phyloP scores from a whole-genome alignment of 2,329 filamentous ascomycete species.

The Graphilbum ipis-grandicollis region DNA sequence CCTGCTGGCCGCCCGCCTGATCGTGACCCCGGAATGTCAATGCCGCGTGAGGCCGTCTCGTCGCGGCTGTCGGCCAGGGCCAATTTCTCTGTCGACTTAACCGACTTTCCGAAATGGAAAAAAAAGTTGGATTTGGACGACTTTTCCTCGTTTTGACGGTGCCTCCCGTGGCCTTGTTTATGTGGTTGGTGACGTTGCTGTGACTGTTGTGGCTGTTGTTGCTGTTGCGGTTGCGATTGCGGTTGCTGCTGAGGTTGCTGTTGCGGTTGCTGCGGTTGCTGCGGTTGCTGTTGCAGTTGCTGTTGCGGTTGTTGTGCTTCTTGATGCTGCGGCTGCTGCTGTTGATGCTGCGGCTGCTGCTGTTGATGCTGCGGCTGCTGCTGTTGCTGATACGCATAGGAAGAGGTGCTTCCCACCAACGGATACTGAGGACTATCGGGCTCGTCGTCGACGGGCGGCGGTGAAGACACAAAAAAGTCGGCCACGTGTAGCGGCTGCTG shows the following conservation, averaged over 20 bases:
- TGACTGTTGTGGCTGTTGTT: constrained; percentile 10
- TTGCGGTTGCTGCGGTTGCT: constrained; percentile 1
- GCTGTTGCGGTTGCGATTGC: constrained; percentile 10
- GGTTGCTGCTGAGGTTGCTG: constrained; percentile 9
- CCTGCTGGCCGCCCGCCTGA: constrained; percentile 15
- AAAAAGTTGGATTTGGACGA: constrained; percentile 30
- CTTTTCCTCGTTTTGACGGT: constrained; percentile 21
- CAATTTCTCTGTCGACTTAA: constrained; percentile 21
- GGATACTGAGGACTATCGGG: constrained; percentile 12
- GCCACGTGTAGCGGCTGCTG: constrained; percentile 13
- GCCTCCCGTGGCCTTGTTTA: constrained; percentile 9
- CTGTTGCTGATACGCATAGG: too few species aligned
- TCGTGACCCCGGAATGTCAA: constrained; percentile 8
- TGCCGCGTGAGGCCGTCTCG: constrained; percentile 20
- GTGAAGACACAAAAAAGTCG: too few species aligned
- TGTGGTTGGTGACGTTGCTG: constrained; percentile 11
- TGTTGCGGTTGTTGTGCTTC: constrained; percentile 10
- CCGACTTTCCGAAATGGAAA: constrained; percentile 31
- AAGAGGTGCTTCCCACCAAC: too few species aligned
- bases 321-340: constrained; percentile 7
- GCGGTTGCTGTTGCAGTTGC: background rate
- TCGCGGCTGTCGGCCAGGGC: constrained; percentile 16
- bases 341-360: constrained; percentile 2
- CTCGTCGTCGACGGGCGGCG: too few species aligned
- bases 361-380: constrained; percentile 1